Evolutionary conservation across 2,329 filamentous ascomycete genomes (phyloP).

Genomic region (Fusarium siculi): DNA sequence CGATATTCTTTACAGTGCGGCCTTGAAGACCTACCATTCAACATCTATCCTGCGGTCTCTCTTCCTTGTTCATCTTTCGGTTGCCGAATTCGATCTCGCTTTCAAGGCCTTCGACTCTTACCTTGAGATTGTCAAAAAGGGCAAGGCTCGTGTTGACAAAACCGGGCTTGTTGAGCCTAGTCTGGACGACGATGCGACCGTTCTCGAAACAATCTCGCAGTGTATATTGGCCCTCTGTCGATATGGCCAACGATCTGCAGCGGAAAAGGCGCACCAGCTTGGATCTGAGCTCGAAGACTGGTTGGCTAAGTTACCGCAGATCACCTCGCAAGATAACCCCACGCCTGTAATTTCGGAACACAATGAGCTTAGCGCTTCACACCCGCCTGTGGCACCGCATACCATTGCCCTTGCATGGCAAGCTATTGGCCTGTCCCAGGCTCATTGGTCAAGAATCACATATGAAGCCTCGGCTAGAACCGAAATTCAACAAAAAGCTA

Average conservation of each 20-base stretch:
- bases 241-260: slow-evolving; percentile 79
- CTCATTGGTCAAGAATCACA: slow-evolving; percentile 87
- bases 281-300: slow-evolving; percentile 78
- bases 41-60: slow-evolving; percentile 86
- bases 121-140: slow-evolving; percentile 85
- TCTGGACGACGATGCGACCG: slow-evolving; percentile 81
- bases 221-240: slow-evolving; percentile 84
- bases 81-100: slow-evolving; percentile 92
- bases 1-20: slow-evolving; percentile 88
- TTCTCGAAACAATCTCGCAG: slow-evolving; percentile 81
- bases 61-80: slow-evolving; percentile 85
- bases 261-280: slow-evolving; percentile 81
- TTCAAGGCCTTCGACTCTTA: slow-evolving; percentile 94
- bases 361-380: slow-evolving; percentile 49
- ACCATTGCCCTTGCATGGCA: slow-evolving; percentile 80
- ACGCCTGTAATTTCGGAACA: slow-evolving; percentile 47
- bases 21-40: slow-evolving; percentile 95
- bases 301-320: slow-evolving; percentile 69
- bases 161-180: slow-evolving; percentile 75
- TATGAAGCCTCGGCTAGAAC: slow-evolving; percentile 77
- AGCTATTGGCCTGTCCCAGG: slow-evolving; percentile 85
- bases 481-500: slow-evolving; percentile 80
- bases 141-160: slow-evolving; percentile 85
- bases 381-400: slow-evolving; percentile 63
- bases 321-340: slow-evolving; percentile 42